phyloP scores from a whole-genome alignment of 129 eudicot species.

The Cynara cardunculus region DNA sequence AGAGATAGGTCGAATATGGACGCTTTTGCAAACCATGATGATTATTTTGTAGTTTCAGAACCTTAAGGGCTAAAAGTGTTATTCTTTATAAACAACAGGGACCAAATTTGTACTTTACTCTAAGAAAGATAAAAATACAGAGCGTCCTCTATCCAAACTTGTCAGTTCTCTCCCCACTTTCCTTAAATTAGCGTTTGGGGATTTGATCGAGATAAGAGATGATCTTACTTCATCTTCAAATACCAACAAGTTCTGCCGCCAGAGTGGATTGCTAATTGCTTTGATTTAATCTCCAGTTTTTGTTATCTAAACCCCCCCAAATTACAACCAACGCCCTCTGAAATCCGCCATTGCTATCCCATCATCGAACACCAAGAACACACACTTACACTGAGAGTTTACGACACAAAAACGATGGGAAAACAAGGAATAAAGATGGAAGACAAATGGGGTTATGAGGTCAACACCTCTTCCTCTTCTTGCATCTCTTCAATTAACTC shows the following conservation, averaged over 20 bases:
- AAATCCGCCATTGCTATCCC: slow-evolving; percentile 9
- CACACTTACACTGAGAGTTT: neutral
- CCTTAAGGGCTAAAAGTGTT: too few relatives aligned
- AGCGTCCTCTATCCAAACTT: neutral
- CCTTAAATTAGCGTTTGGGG: neutral
- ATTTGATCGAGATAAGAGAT: neutral
- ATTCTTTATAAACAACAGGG: too few relatives aligned
- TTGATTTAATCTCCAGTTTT: slow-evolving; percentile 1
- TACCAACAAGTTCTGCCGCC: slow-evolving; percentile 8
- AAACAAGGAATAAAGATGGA: slow-evolving; percentile 19
- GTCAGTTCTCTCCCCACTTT: neutral
- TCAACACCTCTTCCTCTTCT: slow-evolving; percentile 59
- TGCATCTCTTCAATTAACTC: slow-evolving; percentile 76
- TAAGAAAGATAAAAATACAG: neutral
- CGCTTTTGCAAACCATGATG: too few relatives aligned
- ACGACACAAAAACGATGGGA: neutral
- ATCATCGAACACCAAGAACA: neutral
- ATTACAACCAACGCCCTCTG: neutral
- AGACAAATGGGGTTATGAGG: slow-evolving; percentile 85
- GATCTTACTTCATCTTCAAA: slow-evolving; percentile 7
- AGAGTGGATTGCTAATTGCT: neutral
- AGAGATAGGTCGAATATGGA: too few relatives aligned
- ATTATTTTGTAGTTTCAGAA: too few relatives aligned
- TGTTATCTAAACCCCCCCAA: neutral
- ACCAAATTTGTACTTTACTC: too few relatives aligned